Evolutionary conservation across 805 yeast species (phyloP).

Genomic region (Candida gorgasii): DNA sequence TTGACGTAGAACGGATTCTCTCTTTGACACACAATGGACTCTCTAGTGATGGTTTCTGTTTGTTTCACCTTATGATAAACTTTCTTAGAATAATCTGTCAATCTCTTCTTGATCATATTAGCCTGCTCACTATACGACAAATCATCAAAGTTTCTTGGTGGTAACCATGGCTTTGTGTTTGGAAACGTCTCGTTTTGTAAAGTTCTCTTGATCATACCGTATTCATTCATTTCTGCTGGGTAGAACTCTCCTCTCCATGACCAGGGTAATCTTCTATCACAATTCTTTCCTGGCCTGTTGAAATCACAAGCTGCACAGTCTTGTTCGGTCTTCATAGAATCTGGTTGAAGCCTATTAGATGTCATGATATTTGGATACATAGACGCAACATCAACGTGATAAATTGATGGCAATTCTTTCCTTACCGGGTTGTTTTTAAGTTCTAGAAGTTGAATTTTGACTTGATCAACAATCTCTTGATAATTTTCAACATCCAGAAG

Average conservation of each 20-base stretch:
- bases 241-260: constrained; percentile 97
- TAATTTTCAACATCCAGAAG: constrained; percentile 79
- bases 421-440: constrained; percentile 65
- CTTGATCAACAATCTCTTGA: constrained; percentile 66
- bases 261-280: constrained; percentile 94
- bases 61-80: constrained; percentile 80
- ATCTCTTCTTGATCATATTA: constrained; percentile 66
- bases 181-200: constrained; percentile 79
- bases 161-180: constrained; percentile 53
- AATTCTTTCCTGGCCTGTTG: constrained; percentile 89
- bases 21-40: constrained; percentile 93
- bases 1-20: constrained; percentile 96
- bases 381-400: constrained; percentile 98
- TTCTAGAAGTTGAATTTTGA: constrained; percentile 55
- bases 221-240: constrained; percentile 90
- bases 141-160: constrained; percentile 70
- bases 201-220: constrained; percentile 83
- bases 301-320: constrained; percentile 98
- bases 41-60: constrained; percentile 82
- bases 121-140: constrained; percentile 79
- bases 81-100: constrained; percentile 82
- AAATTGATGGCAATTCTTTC: constrained; percentile 79
- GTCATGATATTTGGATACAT: constrained; percentile 99
- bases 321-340: constrained; percentile 91
- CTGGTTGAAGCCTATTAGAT: constrained; percentile 95